Percentiles rank a stretch among this genome's conserved stretches.
Evolutionary conservation across 2,329 filamentous ascomycete species (phyloP).

Genomic region (Teratosphaeriaceae sp.): DNA sequence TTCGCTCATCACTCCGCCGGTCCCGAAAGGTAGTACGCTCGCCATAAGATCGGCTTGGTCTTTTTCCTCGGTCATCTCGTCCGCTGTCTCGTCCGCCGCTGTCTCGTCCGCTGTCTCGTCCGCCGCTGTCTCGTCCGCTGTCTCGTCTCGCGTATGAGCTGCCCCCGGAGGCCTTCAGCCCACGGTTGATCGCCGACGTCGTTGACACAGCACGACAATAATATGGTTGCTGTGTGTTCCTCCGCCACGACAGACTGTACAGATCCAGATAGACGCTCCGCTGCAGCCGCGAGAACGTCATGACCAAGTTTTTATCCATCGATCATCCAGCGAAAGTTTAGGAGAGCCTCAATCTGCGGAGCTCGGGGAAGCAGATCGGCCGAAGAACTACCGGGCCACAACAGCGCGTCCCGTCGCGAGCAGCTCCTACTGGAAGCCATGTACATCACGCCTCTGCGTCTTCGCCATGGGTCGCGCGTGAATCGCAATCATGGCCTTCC

Average conservation of each 20-base stretch:
- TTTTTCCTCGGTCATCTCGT: neutral
- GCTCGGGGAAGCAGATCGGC: neutral
- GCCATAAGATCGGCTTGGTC: too few species aligned
- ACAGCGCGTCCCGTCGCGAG: too few species aligned
- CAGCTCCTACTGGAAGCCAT: too few species aligned
- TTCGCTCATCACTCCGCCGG: too few species aligned
- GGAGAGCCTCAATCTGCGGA: neutral
- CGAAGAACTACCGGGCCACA: too few species aligned
- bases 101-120: constrained; percentile 1
- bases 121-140: neutral
- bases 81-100: neutral
- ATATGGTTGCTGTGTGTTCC: neutral
- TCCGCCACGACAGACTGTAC: neutral
- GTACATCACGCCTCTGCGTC: too few species aligned
- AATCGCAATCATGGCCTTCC: constrained; percentile 16
- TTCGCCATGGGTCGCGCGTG: neutral
- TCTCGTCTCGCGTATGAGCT: neutral
- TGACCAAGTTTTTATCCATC: too few species aligned
- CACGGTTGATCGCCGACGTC: constrained; percentile 61
- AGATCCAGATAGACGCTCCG: neutral
- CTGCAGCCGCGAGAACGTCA: neutral
- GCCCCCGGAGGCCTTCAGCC: constrained; percentile 43
- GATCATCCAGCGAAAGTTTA: neutral
- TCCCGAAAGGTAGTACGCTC: too few species aligned
- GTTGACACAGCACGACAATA: constrained; percentile 47